Base-by-base conservation (phyloP, 1,139 yeast species). In the Meyerozyma guilliermondii region DNA sequence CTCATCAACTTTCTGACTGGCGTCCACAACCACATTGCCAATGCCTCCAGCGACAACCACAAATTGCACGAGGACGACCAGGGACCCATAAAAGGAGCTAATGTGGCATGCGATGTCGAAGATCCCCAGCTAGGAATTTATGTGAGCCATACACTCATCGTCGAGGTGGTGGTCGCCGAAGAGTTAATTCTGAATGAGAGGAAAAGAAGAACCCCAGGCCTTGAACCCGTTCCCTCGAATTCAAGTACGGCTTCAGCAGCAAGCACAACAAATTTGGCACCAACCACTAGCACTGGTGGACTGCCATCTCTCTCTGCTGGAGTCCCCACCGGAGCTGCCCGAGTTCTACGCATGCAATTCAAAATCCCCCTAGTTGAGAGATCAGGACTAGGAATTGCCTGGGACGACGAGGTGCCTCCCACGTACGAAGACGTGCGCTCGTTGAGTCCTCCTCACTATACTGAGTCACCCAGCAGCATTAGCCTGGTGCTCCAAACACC, bases 391-490 rank as follows among this genome's bases (percentile, higher is more conserved):
- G 98, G 99, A 4, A 87, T 92, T 29, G 87, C 98, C 0, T 92
- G 98, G 98, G 98, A 92, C 63, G 98, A 91, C 58, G 98, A 92
- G 62, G 98, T 92, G 16, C 99, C 99, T 1, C 99, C 99, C 1
- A 87, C 88, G 18, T 92, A 94, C 56, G 88, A 80, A 41, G 92
- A 88, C 54, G 91, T 91, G 16, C 71, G 81, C 27, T 80, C 94
- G 0, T 69, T 87, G 38, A 80, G 94, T 38, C 98, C 98, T 0
- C 98, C 98, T 2, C 81, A 81, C 7, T 87, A 87, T 59, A 33
- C 36, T 17, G 36, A 33, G 36, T 20, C 24, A 5, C 36, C 36
- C 16, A 17, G n/a, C 16, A 33, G 36, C 36, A 33, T 33, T 10
- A 7, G 11, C 8, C 36, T 33, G 36, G 16, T 33, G 13, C 36